These are phyloP conservation scores for Lotmaria passim DNA, from an alignment of 208 protist species.

Conservation along the genomic window DNA sequence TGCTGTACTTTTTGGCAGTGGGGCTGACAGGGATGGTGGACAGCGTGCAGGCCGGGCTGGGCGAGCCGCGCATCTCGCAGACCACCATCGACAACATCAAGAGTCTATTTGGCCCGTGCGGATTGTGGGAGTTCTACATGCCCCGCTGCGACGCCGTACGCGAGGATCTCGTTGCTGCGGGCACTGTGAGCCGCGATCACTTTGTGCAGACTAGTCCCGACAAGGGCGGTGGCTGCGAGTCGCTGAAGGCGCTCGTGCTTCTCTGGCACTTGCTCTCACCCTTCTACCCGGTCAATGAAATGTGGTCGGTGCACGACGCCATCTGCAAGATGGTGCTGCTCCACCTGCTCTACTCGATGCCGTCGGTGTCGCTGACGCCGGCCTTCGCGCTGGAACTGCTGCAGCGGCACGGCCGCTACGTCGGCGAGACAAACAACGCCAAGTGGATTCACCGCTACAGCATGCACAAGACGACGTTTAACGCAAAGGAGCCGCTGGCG, in stretches of 20 bases:
- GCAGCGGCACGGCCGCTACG: slow-evolving; percentile 60
- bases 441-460: slow-evolving; percentile 66
- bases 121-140: slow-evolving; percentile 31
- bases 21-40: slow-evolving; percentile 42
- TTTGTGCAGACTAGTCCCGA: slow-evolving; percentile 18
- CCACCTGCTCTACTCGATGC: slow-evolving; percentile 42
- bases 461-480: slow-evolving; percentile 39
- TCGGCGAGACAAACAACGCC: slow-evolving; percentile 41
- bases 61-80: slow-evolving; percentile 22
- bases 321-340: slow-evolving; percentile 71
- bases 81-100: slow-evolving; percentile 13
- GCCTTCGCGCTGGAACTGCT: slow-evolving; percentile 55
- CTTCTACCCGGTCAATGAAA: slow-evolving; percentile 82
- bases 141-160: slow-evolving; percentile 21
- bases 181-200: slow-evolving; percentile 6
- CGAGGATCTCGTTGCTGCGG: background rate
- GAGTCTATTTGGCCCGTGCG: slow-evolving; percentile 27
- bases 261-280: slow-evolving; percentile 62
- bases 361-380: slow-evolving; percentile 18
- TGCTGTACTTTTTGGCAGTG: slow-evolving; percentile 52
- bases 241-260: slow-evolving; percentile 49
- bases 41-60: slow-evolving; percentile 5
- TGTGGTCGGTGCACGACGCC: slow-evolving; percentile 78
- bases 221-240: slow-evolving; percentile 50
- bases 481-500: slow-evolving; percentile 46